A percentile compares a stretch with the other conserved stretches of the same genome.
phyloP scores from a whole-genome alignment of 257 asterid species.

The Solanum bulbocastanum region DNA sequence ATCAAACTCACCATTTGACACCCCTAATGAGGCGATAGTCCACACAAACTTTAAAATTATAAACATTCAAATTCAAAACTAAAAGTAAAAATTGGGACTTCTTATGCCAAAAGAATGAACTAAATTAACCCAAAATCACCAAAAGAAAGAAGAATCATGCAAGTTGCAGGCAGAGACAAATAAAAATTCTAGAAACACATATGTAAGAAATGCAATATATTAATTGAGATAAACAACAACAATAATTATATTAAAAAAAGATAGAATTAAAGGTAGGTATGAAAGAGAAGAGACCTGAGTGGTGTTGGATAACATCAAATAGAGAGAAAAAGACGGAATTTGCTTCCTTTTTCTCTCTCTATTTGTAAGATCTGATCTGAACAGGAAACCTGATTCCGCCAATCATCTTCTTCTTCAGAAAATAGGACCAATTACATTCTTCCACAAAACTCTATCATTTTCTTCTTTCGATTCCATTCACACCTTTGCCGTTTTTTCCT shows the following conservation, averaged over 20 bases:
- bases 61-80: not conserved
- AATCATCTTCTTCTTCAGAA: constrained; percentile 11
- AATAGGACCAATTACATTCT: constrained; percentile 1
- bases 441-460: not conserved
- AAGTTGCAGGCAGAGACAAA: not conserved
- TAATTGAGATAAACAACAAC: not conserved
- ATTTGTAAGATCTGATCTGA: not conserved
- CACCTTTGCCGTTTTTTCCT: not conserved
- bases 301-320: constrained; percentile 20
- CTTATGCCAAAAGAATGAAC: not conserved
- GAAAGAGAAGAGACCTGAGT: constrained; percentile 15
- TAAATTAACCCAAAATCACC: not conserved
- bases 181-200: not conserved
- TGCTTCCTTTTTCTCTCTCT: not conserved
- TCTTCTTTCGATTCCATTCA: constrained; percentile 17
- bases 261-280: not conserved
- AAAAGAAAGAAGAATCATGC: not conserved
- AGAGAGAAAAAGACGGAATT: not conserved
- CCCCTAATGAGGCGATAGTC: too few species aligned
- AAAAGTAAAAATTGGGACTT: not conserved
- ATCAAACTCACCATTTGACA: too few species aligned
- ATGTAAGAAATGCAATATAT: not conserved
- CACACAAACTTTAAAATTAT: not conserved
- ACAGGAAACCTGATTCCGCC: constrained; percentile 22
- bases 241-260: not conserved